Percentiles rank a stretch among this genome's conserved stretches.
Evolutionary conservation across 768 basidiomycete genomes (phyloP).

Genomic region (Naematelia encephala): DNA sequence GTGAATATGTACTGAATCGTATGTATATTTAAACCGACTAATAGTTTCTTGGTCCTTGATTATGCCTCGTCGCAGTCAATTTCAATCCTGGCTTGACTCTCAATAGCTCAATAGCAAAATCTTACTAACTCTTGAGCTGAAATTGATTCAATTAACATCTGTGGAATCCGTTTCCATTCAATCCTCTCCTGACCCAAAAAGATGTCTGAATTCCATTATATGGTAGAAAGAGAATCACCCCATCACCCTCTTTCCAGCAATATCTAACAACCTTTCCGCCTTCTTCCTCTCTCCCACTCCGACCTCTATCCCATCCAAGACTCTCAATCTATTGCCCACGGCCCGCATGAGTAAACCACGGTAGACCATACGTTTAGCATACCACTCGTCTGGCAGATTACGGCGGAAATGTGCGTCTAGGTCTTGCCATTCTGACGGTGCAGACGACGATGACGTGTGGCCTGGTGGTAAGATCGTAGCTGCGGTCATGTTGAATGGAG

Average conservation of each 20-base stretch:
- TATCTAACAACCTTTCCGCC: constrained; percentile 60
- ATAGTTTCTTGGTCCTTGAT: too few relatives aligned
- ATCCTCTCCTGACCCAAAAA: neutral
- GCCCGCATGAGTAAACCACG: constrained; percentile 76
- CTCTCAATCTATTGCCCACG: constrained; percentile 62
- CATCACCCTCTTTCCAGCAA: constrained; percentile 8
- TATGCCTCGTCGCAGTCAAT: too few relatives aligned
- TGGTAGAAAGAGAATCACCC: neutral
- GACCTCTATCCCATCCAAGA: constrained; percentile 83
- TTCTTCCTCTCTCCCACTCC: constrained; percentile 79
- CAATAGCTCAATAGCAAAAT: too few relatives aligned
- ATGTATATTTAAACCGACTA: too few relatives aligned
- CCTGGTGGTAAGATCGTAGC: constrained; percentile 55
- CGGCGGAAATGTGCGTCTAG: constrained; percentile 82
- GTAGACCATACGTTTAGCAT: constrained; percentile 82
- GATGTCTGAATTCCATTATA: too few relatives aligned
- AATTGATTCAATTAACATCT: too few relatives aligned
- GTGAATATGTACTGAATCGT: too few relatives aligned
- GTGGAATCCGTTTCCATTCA: neutral
- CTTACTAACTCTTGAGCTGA: too few relatives aligned
- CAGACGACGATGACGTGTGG: constrained; percentile 29
- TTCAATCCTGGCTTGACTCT: too few relatives aligned
- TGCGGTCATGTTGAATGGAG: constrained; percentile 15
- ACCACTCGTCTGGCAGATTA: constrained; percentile 81
- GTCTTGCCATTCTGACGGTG: constrained; percentile 60